These are phyloP conservation scores for Monascus ruber DNA, from an alignment of 2,329 filamentous ascomycete species.

Conservation along the genomic window DNA sequence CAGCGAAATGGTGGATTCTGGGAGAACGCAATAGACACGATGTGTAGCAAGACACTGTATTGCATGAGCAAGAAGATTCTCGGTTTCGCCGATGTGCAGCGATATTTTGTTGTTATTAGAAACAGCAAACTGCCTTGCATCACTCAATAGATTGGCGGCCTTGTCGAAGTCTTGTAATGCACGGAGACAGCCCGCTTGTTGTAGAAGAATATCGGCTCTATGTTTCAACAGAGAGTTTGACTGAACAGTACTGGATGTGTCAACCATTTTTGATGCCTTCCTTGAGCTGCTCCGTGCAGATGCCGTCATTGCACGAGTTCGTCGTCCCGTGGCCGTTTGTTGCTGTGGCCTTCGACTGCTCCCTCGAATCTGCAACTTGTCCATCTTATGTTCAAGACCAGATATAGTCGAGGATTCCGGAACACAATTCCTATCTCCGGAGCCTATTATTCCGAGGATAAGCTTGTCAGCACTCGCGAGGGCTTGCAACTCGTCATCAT, in stretches of 20 bases:
- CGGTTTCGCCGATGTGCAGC: conserved; percentile 24
- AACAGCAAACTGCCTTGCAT: conserved; percentile 20
- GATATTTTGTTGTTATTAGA: conserved; percentile 53
- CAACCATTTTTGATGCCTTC: conserved; percentile 8
- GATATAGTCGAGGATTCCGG: conserved; percentile 19
- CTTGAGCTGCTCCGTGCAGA: conserved; percentile 9
- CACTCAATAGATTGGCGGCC: conserved; percentile 43
- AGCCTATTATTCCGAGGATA: conserved; percentile 30
- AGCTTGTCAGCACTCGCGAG: conserved; percentile 40
- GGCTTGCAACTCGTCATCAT: conserved; percentile 36
- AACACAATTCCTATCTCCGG: conserved; percentile 18
- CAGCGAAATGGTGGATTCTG: conserved; percentile 85
- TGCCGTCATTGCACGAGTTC: conserved; percentile 21
- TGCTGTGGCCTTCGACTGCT: conserved; percentile 14
- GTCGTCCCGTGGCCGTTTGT: conserved; percentile 13
- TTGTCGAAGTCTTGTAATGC: conserved; percentile 42
- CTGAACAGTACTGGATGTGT: conserved; percentile 15
- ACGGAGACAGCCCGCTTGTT: conserved; percentile 40
- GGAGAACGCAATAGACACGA: conserved; percentile 76
- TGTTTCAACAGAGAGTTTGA: conserved; percentile 32
- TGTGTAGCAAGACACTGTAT: conserved; percentile 54
- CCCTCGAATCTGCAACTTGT: conserved; percentile 26
- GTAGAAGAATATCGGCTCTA: conserved; percentile 38
- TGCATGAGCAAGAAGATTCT: conserved; percentile 27
- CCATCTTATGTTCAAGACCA: conserved; percentile 32